Percentiles rank a stretch among this genome's conserved stretches.
Evolutionary conservation across 768 basidiomycete genomes (phyloP).

Genomic region (Mycena sanguinolenta): DNA sequence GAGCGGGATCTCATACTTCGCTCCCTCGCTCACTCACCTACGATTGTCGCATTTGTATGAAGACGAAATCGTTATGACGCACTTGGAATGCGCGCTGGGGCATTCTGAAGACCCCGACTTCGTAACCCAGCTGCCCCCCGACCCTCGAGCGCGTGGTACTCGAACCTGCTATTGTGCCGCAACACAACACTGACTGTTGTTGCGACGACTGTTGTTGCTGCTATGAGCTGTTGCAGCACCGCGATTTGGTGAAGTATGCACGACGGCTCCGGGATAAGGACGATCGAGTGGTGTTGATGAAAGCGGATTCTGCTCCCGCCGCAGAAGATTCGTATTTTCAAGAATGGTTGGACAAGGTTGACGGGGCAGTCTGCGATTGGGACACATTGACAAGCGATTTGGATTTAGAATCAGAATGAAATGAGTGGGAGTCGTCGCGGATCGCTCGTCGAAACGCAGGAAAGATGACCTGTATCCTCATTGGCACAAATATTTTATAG

Average conservation of each 20-base stretch:
- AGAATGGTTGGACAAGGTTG: conserved; percentile 25
- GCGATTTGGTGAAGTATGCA: neutral
- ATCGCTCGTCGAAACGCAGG: too few species aligned
- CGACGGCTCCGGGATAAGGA: conserved; percentile 15
- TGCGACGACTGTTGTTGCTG: too few species aligned
- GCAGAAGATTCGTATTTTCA: neutral
- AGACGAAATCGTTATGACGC: neutral
- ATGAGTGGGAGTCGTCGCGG: too few species aligned
- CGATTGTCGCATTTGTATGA: conserved; percentile 1
- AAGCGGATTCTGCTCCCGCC: neutral
- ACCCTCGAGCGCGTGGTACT: conserved; percentile 14
- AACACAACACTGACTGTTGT: neutral
- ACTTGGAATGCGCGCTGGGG: conserved; percentile 4
- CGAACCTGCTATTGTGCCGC: conserved; percentile 11
- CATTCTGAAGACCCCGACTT: too few species aligned
- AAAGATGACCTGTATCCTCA: too few species aligned
- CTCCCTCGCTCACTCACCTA: conserved; percentile 38
- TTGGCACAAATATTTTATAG: too few species aligned
- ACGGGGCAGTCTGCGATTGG: conserved; percentile 12
- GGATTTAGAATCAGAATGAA: too few species aligned
- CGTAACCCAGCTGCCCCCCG: conserved; percentile 6
- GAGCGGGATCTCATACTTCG: conserved; percentile 39
- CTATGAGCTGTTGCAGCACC: conserved; percentile 1
- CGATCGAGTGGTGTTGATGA: neutral
- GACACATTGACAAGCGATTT: conserved; percentile 3